Evolutionary conservation across 2,329 filamentous ascomycete species (phyloP).

Genomic region (Paecilomyces niveus): DNA sequence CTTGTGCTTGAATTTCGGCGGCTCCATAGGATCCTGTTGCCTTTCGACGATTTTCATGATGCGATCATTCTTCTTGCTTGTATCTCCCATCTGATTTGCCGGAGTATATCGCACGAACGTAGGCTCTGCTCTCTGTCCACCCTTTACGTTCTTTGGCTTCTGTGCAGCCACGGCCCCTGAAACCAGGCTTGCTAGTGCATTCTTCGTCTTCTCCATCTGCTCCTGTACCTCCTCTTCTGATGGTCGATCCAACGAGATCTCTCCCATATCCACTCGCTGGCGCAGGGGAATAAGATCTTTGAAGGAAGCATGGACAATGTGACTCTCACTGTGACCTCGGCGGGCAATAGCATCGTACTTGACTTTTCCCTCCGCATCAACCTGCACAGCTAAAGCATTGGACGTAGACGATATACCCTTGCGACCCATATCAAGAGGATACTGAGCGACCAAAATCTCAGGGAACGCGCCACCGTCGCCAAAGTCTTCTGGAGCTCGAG

Average conservation of each 20-base stretch:
- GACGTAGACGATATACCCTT: slow-evolving; percentile 62
- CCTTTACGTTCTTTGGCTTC: slow-evolving; percentile 90
- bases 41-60: slow-evolving; percentile 98
- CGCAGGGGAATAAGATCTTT: slow-evolving; percentile 93
- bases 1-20: slow-evolving; percentile 98
- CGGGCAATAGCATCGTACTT: slow-evolving; percentile 94
- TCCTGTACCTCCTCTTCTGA: slow-evolving; percentile 75
- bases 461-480: slow-evolving; percentile 95
- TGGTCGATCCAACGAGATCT: slow-evolving; percentile 79
- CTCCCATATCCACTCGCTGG: slow-evolving; percentile 85
- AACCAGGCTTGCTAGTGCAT: slow-evolving; percentile 74
- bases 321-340: slow-evolving; percentile 74
- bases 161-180: slow-evolving; percentile 82
- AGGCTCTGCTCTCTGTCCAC: slow-evolving; percentile 70
- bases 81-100: slow-evolving; percentile 92
- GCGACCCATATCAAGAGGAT: slow-evolving; percentile 89
- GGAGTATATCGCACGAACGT: slow-evolving; percentile 96
- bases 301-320: slow-evolving; percentile 90
- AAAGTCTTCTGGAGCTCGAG: slow-evolving; percentile 81
- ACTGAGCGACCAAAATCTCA: slow-evolving; percentile 88
- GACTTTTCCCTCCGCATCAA: slow-evolving; percentile 84
- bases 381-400: slow-evolving; percentile 87
- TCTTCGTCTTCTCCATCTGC: slow-evolving; percentile 81
- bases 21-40: slow-evolving; percentile 91
- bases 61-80: slow-evolving; percentile 76